Evolutionary conservation across 495 filamentous ascomycete genomes (phyloP), one percentile per base, ranked within the genome.

Genomic region (Lasiosphaeria miniovina): DNA sequence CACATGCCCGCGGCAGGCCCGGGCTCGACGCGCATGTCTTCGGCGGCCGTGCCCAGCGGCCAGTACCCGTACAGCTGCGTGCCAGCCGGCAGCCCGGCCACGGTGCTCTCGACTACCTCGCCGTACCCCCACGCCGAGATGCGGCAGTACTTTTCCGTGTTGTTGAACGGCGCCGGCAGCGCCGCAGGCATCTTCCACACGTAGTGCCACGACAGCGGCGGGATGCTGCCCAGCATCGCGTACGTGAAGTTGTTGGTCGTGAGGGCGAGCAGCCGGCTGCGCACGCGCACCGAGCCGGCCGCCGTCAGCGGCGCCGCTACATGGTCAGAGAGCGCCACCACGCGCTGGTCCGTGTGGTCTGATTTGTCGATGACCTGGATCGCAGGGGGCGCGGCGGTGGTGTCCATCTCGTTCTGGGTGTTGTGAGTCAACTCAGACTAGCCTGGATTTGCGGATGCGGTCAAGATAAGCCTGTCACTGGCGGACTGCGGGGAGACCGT

Each of bases 201-300:
- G 57, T 71, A 66, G 74, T 74, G 84, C 84, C 82, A 87, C 24
- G 65, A 66, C 0, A 83, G 51, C 0, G 6, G 4, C 7, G 10
- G 80, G 8, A 48, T 69, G 61, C 55, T 56, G 14, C 82, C 83
- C 3, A 80, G 34, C 11, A 66, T 69, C 5, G 81, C 82, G 64
- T 86, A 86, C 7, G 72, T 77, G 48, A 84, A 70, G 64, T 82
- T 86, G 69, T 84, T 85, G 14, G 79, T 78, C 0, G 82, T 82
- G 0, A 85, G 65, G 33, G 75, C 71, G 17, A 84, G 46, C 1
- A 83, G 65, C 1, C 61, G 65, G 4, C 78, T 69, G 33, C 71
- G 77, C 11, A 83, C 62, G 33, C 80, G 77, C 50, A 85, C 50
- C 31, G 53, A 54, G 35, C 33, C 34, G 35, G 57, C 5, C 7